Base-by-base conservation (phyloP, 176 grass and related monocot genomes). In the Avena insularis region DNA sequence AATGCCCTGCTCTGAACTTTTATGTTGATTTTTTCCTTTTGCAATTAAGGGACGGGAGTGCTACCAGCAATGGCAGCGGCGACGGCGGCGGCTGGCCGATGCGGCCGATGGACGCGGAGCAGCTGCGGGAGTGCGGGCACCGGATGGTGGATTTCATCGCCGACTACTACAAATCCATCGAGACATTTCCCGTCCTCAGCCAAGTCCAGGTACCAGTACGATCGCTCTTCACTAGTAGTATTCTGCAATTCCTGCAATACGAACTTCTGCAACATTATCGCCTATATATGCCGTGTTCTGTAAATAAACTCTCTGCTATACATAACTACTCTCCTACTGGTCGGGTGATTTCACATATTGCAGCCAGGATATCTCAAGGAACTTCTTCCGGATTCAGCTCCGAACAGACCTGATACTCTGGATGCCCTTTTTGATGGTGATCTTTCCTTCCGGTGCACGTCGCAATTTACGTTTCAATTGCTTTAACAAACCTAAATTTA, bases 81-180 rank as follows among this genome's bases (percentile, higher is more conserved):
- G 66, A 4, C 33, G 33, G 79, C 55, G 74, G 61, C 9, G 73
- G 64, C 23, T 45, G 31, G 45, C 12, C 19, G 25, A 79, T 95
- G 71, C 85, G 70, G 77, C 90, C 90, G 77, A 95, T 95, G 93
- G 93, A 95, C 82, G 36, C 88, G 40, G 90, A 95, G 88, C 90
- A 95, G 88, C 88, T 90, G 29, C 83, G 93, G 62, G 90, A 95
- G 88, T 95, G 87, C 53, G 90, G 86, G 20, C 90, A 95, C 76
- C 87, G 86, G 79, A 92, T 95, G 93, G 90, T 95, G 77, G 93
- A 92, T 90, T 95, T 95, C 88, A 75, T 95, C 33, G 90, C 90
- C 16, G 88, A 95, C 67, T 95, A 95, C 86, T 95, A 92, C 88
- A 92, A 86, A 80, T 84, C 74, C 70, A 90, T 92, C 75, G 93